These are phyloP conservation scores for Rhododendron griersonianum DNA, from an alignment of 148 eudicot genomes.

Conservation along the genomic window DNA sequence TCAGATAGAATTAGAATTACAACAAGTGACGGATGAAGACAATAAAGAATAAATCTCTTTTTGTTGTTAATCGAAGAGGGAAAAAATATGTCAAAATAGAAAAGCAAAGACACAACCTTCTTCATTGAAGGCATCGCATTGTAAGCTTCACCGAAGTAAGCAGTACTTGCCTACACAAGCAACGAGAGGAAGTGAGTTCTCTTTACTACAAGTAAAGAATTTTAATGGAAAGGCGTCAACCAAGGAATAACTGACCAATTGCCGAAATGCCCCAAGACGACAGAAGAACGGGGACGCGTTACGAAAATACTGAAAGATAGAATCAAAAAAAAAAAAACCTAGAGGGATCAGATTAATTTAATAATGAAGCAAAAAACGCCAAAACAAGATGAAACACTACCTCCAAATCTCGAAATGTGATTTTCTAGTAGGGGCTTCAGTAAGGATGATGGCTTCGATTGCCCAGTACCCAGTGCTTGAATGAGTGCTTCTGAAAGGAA, in stretches of 20 bases:
- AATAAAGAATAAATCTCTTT: background rate
- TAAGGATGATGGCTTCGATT: too few relatives aligned
- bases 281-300: background rate
- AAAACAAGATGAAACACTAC: background rate
- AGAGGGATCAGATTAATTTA: background rate
- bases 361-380: background rate
- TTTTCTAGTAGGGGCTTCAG: background rate
- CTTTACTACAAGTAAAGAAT: background rate
- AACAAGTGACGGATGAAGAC: background rate
- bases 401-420: background rate
- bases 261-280: background rate
- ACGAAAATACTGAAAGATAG: background rate
- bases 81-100: background rate
- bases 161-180: conserved; percentile 10
- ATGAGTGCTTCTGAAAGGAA: background rate
- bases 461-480: background rate
- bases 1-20: background rate
- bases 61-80: background rate
- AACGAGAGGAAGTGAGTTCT: background rate
- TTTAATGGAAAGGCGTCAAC: background rate
- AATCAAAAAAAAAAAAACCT: background rate
- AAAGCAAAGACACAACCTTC: conserved; percentile 21
- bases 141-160: background rate
- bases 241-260: background rate
- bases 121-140: conserved; percentile 33